A percentile compares a stretch with the other conserved stretches of the same genome.
phyloP scores from a whole-genome alignment of 306 rosid species.

The Datisca glomerata region DNA sequence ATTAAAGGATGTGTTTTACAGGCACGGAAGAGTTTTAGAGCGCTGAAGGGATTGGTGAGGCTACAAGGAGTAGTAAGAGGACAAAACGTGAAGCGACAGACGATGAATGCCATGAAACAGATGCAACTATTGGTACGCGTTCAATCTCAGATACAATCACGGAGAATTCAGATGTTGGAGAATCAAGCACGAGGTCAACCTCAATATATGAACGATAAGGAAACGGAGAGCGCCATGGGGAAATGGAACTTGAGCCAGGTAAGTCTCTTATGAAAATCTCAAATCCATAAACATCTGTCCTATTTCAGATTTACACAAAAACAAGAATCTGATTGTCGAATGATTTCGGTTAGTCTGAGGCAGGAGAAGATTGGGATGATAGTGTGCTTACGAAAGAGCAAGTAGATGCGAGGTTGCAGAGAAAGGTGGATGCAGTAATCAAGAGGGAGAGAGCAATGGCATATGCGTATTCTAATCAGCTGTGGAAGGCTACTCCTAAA shows the following conservation, averaged over 20 bases:
- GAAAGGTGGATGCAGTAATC: constrained; percentile 75
- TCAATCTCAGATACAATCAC: constrained; percentile 88
- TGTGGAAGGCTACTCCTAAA: constrained; percentile 76
- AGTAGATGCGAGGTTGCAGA: constrained; percentile 74
- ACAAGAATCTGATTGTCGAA: too few species aligned
- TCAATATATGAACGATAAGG: constrained; percentile 56
- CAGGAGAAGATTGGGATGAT: constrained; percentile 91
- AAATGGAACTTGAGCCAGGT: constrained; percentile 56
- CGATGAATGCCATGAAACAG: constrained; percentile 84
- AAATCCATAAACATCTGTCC: too few species aligned
- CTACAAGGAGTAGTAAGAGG: constrained; percentile 99
- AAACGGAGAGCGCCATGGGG: constrained; percentile 43
- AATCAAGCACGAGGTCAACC: constrained; percentile 71
- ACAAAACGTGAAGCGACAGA: constrained; percentile 95
- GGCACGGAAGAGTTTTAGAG: constrained; percentile 93
- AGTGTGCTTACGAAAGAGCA: constrained; percentile 88
- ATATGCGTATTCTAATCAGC: constrained; percentile 91
- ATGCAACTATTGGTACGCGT: constrained; percentile 92
- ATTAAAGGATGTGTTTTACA: constrained; percentile 22
- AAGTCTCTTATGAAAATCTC: constrained; percentile 18
- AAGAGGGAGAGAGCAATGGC: constrained; percentile 97
- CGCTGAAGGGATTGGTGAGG: constrained; percentile 87
- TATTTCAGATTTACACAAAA: too few species aligned
- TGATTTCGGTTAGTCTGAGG: constrained; percentile 65
- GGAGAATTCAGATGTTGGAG: constrained; percentile 88